Evolutionary conservation across 148 eudicot species (phyloP).

Genomic region (Tetragonia tetragonoides): DNA sequence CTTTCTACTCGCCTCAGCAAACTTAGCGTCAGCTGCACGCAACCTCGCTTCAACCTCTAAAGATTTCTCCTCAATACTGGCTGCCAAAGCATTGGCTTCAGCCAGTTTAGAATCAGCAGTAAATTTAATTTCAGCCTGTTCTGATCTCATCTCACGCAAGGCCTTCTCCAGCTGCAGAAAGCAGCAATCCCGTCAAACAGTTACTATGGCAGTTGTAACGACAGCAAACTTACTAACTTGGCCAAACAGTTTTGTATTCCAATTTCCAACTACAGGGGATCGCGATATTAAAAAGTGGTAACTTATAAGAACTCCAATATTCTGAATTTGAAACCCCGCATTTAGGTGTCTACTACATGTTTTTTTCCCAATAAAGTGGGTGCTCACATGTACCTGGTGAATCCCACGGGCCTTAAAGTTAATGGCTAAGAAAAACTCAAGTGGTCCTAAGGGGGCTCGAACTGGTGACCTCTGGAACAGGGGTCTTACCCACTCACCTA

Average conservation of each 20-base stretch:
- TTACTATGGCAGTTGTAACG: not conserved
- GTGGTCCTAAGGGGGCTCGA: no score
- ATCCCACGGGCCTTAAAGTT: no score
- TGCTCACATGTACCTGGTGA: no score
- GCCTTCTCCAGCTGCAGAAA: slow-evolving; percentile 85
- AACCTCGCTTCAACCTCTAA: slow-evolving; percentile 86
- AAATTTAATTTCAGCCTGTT: slow-evolving; percentile 91
- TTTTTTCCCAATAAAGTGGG: no score
- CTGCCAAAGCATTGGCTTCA: slow-evolving; percentile 80
- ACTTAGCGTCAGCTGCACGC: slow-evolving; percentile 86
- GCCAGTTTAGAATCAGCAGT: slow-evolving; percentile 87
- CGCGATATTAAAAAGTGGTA: not conserved
- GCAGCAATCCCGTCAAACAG: slow-evolving; percentile 12
- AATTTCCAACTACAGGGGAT: not conserved
- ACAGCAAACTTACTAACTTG: no score
- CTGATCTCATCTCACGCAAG: slow-evolving; percentile 85
- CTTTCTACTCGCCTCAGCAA: slow-evolving; percentile 88
- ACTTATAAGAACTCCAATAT: not conserved
- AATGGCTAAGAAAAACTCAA: no score
- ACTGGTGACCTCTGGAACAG: no score
- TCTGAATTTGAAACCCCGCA: not conserved
- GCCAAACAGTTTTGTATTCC: not conserved
- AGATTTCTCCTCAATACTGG: slow-evolving; percentile 86
- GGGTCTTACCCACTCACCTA: no score
- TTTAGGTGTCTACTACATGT: not conserved